Percentiles rank a stretch among this genome's conserved stretches.
phyloP scores from a whole-genome alignment of 2,329 filamentous ascomycete species.

The Aspergillus tanneri region DNA sequence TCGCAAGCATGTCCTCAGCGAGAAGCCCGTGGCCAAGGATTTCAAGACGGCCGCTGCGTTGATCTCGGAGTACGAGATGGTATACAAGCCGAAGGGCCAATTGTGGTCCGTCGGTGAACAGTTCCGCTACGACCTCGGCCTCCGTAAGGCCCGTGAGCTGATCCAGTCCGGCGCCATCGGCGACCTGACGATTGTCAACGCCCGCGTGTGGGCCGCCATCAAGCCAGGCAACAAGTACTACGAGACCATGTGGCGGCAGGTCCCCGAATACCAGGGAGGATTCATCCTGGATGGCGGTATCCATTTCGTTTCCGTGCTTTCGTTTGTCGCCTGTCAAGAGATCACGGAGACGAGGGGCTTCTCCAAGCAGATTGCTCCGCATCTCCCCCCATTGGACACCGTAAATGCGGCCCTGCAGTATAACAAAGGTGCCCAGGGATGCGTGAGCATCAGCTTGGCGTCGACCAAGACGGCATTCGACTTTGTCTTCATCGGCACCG shows the following conservation, averaged over 20 bases:
- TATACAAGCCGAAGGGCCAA: neutral
- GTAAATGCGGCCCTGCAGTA: neutral
- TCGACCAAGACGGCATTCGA: neutral
- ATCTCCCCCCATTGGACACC: neutral
- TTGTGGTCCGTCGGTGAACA: constrained; percentile 9
- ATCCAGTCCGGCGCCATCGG: neutral
- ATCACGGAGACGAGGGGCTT: neutral
- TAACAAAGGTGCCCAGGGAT: neutral
- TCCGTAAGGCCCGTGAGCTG: neutral
- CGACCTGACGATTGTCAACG: neutral
- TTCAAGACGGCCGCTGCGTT: neutral
- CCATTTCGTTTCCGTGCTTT: constrained; percentile 62
- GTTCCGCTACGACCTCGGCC: constrained; percentile 2
- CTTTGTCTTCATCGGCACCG: constrained; percentile 1
- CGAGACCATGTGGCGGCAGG: constrained; percentile 63
- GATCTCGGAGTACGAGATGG: neutral
- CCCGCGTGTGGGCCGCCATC: neutral
- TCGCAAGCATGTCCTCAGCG: constrained; percentile 10
- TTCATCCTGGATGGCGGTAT: constrained; percentile 76
- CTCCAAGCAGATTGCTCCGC: neutral
- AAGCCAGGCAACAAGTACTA: constrained; percentile 1
- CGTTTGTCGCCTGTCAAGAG: neutral
- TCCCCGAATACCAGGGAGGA: constrained; percentile 70
- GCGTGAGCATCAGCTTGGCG: neutral
- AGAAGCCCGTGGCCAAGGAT: constrained; percentile 9